phyloP scores from a whole-genome alignment of 2,329 filamentous ascomycete genomes.

The Colletotrichum sp. region DNA sequence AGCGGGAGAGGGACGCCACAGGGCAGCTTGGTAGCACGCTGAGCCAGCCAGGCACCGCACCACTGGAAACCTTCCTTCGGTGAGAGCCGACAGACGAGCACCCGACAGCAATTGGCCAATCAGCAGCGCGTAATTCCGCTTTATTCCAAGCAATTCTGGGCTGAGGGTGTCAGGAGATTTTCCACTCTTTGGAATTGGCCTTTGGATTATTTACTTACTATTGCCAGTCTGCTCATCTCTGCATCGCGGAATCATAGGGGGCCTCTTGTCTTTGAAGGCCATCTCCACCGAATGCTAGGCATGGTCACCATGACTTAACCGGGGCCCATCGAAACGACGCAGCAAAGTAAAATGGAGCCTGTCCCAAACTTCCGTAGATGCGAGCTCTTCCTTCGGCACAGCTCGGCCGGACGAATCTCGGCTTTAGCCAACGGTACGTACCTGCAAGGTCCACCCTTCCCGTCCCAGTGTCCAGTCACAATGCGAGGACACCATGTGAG shows the following conservation, averaged over 20 bases:
- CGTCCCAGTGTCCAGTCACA: not conserved
- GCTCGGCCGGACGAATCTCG: conserved; percentile 22
- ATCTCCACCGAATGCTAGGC: not conserved
- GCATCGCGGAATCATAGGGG: not conserved
- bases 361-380: conserved; percentile 19
- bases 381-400: conserved; percentile 15
- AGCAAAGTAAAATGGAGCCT: not conserved
- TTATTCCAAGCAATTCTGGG: not conserved
- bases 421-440: not conserved
- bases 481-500: fast-evolving
- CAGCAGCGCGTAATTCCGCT: not conserved
- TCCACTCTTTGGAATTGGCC: not conserved
- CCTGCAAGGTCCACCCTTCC: not conserved
- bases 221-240: not conserved
- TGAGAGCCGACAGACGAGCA: not conserved
- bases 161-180: conserved; percentile 1
- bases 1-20: not conserved
- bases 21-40: not conserved
- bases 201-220: not conserved
- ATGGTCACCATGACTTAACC: not conserved
- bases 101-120: not conserved
- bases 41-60: not conserved
- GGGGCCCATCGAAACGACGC: not conserved
- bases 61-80: not conserved
- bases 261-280: not conserved